Evolutionary conservation across 164 flowering plant genomes (phyloP).

Genomic region (Aristolochia fimbriata): DNA sequence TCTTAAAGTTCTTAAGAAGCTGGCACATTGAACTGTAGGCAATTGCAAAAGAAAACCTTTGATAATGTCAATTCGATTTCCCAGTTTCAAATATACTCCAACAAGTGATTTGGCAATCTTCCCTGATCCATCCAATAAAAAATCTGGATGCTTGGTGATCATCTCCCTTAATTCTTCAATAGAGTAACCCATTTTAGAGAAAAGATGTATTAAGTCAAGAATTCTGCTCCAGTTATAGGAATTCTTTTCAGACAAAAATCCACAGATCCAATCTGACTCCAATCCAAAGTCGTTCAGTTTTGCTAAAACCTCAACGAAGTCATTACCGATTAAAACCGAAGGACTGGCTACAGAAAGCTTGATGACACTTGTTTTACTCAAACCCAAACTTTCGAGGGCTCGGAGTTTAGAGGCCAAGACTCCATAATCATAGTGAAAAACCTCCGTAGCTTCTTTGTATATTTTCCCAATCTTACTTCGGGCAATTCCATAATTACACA

Average conservation of each 20-base stretch:
- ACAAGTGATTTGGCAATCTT: conserved; percentile 19
- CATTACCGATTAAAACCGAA: conserved; percentile 34
- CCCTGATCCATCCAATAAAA: conserved; percentile 54
- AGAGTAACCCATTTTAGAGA: conserved; percentile 26
- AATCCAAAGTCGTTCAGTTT: conserved; percentile 34
- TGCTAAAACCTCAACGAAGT: conserved; percentile 30
- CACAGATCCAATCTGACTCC: conserved; percentile 32
- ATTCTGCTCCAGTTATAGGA: conserved; percentile 45
- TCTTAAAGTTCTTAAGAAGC: conserved; percentile 35
- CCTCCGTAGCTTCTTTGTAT: conserved; percentile 39
- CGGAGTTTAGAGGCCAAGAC: conserved; percentile 20
- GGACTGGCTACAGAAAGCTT: conserved; percentile 40
- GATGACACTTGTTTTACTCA: conserved; percentile 21
- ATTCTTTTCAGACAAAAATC: conserved; percentile 21
- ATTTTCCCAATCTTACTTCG: conserved; percentile 55
- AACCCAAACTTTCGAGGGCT: conserved; percentile 26
- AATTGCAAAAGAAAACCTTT: conserved; percentile 27
- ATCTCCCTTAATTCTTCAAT: conserved; percentile 28
- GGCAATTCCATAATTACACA: conserved; percentile 55
- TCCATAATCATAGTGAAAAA: conserved; percentile 40
- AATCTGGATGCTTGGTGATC: conserved; percentile 28
- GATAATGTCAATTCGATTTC: conserved; percentile 23
- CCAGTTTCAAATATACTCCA: conserved; percentile 43
- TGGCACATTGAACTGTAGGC: conserved; percentile 30
- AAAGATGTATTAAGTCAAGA: conserved; percentile 24